phyloP scores from a whole-genome alignment of 1,284 basidiomycete species.

The Heterobasidion occidentale region DNA sequence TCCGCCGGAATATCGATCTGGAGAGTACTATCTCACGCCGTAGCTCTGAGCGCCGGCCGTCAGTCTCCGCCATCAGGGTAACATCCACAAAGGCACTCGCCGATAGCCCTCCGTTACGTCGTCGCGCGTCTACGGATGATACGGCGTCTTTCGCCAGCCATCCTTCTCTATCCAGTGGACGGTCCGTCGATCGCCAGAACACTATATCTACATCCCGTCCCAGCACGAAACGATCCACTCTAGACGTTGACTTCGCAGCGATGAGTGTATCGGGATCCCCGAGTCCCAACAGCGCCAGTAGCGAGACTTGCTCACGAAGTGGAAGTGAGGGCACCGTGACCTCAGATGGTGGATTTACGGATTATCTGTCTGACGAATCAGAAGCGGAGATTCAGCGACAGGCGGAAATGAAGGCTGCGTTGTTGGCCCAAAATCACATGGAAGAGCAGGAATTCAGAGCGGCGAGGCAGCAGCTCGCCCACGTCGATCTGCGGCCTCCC shows the following conservation, averaged over 20 bases:
- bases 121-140: conserved; percentile 18
- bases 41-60: conserved; percentile 34
- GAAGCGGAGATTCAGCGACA: conserved; percentile 77
- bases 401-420: conserved; percentile 65
- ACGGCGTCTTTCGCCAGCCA: conserved; percentile 5
- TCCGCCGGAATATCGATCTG: conserved; percentile 49
- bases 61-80: conserved; percentile 32
- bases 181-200: conserved; percentile 8
- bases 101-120: conserved; percentile 16
- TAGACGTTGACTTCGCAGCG: conserved; percentile 30
- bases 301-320: conserved; percentile 22
- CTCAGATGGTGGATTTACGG: conserved; percentile 76
- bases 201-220: conserved; percentile 12
- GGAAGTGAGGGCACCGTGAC: conserved; percentile 62
- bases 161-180: conserved; percentile 5
- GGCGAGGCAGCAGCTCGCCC: conserved; percentile 65
- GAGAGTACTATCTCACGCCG: conserved; percentile 40
- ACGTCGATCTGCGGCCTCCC: conserved; percentile 65
- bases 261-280: conserved; percentile 33
- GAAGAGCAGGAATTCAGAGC: conserved; percentile 75
- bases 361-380: conserved; percentile 78
- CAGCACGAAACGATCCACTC: conserved; percentile 10
- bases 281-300: conserved; percentile 42
- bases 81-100: conserved; percentile 18
- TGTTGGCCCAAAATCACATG: conserved; percentile 67